A percentile compares a stretch with the other conserved stretches of the same genome.
Conservation (phyloP, 805 yeast species). For the Yamadazyma olivae region DNA sequence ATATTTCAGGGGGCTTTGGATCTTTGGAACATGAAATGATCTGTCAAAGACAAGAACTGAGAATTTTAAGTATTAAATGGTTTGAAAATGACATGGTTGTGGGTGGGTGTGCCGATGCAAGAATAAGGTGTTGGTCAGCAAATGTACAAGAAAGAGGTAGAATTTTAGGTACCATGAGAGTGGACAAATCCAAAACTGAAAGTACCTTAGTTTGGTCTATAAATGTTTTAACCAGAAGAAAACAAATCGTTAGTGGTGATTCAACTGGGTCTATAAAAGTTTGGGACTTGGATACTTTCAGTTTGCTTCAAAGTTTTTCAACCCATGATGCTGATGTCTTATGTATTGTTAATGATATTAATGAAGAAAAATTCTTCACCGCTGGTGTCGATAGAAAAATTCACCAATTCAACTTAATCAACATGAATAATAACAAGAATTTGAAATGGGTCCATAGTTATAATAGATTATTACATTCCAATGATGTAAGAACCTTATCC, state of each 20-base stretch:
- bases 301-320: slow-evolving; percentile 76
- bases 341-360: slow-evolving; percentile 58
- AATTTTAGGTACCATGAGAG: slow-evolving; percentile 81
- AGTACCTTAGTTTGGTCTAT: slow-evolving; percentile 92
- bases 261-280: slow-evolving; percentile 91
- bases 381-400: slow-evolving; percentile 95
- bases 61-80: slow-evolving; percentile 82
- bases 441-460: slow-evolving; percentile 73
- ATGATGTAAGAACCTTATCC: slow-evolving; percentile 78
- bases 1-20: slow-evolving; percentile 86
- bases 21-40: slow-evolving; percentile 70
- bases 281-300: slow-evolving; percentile 81
- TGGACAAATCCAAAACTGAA: slow-evolving; percentile 82
- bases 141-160: slow-evolving; percentile 53
- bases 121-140: slow-evolving; percentile 77
- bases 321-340: slow-evolving; percentile 91
- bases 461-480: slow-evolving; percentile 78
- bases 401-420: slow-evolving; percentile 59
- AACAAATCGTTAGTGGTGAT: slow-evolving; percentile 91
- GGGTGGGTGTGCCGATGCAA: slow-evolving; percentile 96
- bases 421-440: slow-evolving; percentile 16
- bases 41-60: slow-evolving; percentile 77
- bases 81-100: slow-evolving; percentile 58
- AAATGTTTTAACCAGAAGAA: slow-evolving; percentile 53
- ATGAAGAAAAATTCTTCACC: slow-evolving; percentile 67